These are phyloP conservation scores for Solanum pimpinellifolium DNA, from an alignment of 257 asterid species.

Conservation along the genomic window DNA sequence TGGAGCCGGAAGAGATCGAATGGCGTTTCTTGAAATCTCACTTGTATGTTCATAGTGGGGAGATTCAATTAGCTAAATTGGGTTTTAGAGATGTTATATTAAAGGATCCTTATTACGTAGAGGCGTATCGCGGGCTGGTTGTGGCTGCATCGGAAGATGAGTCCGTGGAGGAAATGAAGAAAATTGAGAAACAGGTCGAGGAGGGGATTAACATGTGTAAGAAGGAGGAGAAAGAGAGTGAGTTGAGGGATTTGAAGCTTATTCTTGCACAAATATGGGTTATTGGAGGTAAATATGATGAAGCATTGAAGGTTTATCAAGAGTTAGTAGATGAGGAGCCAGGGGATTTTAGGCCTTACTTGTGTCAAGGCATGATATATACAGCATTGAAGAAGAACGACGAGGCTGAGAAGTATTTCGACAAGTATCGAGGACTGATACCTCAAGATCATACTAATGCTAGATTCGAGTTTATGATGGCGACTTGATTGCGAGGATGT, in stretches of 20 bases:
- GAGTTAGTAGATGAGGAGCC: constrained; percentile 84
- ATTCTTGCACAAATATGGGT: constrained; percentile 77
- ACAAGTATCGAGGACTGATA: constrained; percentile 65
- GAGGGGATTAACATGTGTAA: constrained; percentile 47
- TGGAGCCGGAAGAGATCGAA: neutral
- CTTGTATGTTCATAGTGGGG: neutral
- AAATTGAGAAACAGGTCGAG: constrained; percentile 30
- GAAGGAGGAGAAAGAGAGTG: constrained; percentile 35
- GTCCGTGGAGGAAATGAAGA: neutral
- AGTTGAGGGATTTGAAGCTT: constrained; percentile 72
- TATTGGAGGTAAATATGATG: constrained; percentile 45
- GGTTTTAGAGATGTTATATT: neutral
- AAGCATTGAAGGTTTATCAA: constrained; percentile 53
- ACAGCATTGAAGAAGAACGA: constrained; percentile 52
- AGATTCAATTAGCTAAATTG: neutral
- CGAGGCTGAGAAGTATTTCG: constrained; percentile 78
- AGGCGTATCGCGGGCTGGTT: neutral
- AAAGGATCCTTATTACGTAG: neutral
- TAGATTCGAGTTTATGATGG: constrained; percentile 50
- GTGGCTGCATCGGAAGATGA: neutral
- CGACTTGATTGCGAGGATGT: constrained; percentile 44
- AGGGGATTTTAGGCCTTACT: constrained; percentile 81
- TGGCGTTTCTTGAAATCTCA: neutral
- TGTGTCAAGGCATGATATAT: constrained; percentile 83
- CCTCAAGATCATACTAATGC: constrained; percentile 77